Evolutionary conservation across 352 stramenopile genomes (phyloP).

Genomic region (Phytophthora cactorum): DNA sequence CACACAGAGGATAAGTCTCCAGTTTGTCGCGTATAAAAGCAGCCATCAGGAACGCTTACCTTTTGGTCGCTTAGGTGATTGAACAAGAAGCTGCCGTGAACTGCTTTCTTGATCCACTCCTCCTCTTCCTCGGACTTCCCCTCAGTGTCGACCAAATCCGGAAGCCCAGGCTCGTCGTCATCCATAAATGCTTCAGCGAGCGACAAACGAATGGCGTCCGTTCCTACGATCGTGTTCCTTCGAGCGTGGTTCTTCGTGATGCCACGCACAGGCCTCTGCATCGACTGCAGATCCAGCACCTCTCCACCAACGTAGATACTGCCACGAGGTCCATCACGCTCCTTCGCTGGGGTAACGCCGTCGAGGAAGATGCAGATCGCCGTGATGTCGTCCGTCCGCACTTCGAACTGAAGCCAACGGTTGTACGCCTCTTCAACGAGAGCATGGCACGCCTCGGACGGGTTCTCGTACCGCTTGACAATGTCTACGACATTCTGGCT

Average conservation of each 20-base stretch:
- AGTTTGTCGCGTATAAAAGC: not conserved
- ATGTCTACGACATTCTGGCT: slow-evolving; percentile 95
- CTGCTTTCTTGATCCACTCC: slow-evolving; percentile 86
- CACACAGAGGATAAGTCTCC: not conserved
- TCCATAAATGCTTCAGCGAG: slow-evolving; percentile 65
- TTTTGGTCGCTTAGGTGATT: slow-evolving; percentile 91
- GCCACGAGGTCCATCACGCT: slow-evolving; percentile 67
- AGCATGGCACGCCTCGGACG: slow-evolving; percentile 87
- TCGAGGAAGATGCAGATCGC: slow-evolving; percentile 90
- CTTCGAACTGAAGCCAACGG: slow-evolving; percentile 94
- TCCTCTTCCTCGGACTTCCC: slow-evolving; percentile 84
- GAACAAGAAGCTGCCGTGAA: slow-evolving; percentile 94
- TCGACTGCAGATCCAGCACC: slow-evolving; percentile 83
- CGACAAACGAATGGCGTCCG: slow-evolving; percentile 82
- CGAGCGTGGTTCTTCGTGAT: slow-evolving; percentile 66
- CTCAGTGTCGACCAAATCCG: slow-evolving; percentile 35
- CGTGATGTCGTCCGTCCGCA: slow-evolving; percentile 96
- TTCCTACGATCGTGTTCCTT: slow-evolving; percentile 87
- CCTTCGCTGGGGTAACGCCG: slow-evolving; percentile 55
- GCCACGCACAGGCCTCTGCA: slow-evolving; percentile 84
- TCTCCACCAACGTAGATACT: slow-evolving; percentile 88
- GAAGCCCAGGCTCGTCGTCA: slow-evolving; percentile 27
- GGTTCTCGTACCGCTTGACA: slow-evolving; percentile 83
- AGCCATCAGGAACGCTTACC: slow-evolving; percentile 36
- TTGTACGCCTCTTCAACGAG: slow-evolving; percentile 94